A percentile compares a stretch with the other conserved stretches of the same genome.
These are phyloP conservation scores for Berkeleyomyces rouxiae DNA, from an alignment of 2,329 filamentous ascomycete genomes.

Conservation along the genomic window DNA sequence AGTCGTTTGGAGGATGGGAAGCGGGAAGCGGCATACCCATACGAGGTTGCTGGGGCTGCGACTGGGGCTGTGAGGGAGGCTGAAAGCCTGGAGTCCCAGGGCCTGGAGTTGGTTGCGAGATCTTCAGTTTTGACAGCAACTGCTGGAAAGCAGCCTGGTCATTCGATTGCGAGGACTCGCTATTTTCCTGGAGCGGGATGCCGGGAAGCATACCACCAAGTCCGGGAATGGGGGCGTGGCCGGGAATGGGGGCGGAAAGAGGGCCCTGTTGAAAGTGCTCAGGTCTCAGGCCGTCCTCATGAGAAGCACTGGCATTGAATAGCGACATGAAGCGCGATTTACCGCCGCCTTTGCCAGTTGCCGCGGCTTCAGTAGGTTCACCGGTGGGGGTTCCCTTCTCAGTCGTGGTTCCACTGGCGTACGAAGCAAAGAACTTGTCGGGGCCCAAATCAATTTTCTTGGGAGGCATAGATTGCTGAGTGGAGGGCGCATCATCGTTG, in stretches of 20 bases:
- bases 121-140: slow-evolving; percentile 66
- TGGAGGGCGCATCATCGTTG: slow-evolving; percentile 5
- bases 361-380: slow-evolving; percentile 23
- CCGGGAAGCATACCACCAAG: slow-evolving; percentile 7
- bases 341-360: slow-evolving; percentile 25
- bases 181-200: slow-evolving; percentile 28
- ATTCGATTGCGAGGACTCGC: slow-evolving; percentile 20
- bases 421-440: slow-evolving; percentile 61
- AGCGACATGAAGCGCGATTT: slow-evolving; percentile 72
- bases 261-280: slow-evolving; percentile 6
- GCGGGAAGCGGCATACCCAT: slow-evolving; percentile 15
- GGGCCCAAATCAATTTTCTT: slow-evolving; percentile 42
- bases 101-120: slow-evolving; percentile 27
- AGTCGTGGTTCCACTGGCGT: slow-evolving; percentile 25
- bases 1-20: slow-evolving; percentile 4
- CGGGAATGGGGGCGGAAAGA: slow-evolving; percentile 9
- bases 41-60: slow-evolving; percentile 24
- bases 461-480: slow-evolving; percentile 2
- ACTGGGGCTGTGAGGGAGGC: slow-evolving; percentile 20
- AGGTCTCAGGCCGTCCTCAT: slow-evolving; percentile 8
- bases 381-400: slow-evolving; percentile 38
- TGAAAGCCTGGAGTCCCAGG: slow-evolving; percentile 25
- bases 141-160: slow-evolving; percentile 79
- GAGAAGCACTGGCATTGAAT: slow-evolving; percentile 36
- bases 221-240: slow-evolving; percentile 6